Conservation (phyloP, 2,329 filamentous ascomycete genomes). For the Chrysoporthe deuterocubensis region DNA sequence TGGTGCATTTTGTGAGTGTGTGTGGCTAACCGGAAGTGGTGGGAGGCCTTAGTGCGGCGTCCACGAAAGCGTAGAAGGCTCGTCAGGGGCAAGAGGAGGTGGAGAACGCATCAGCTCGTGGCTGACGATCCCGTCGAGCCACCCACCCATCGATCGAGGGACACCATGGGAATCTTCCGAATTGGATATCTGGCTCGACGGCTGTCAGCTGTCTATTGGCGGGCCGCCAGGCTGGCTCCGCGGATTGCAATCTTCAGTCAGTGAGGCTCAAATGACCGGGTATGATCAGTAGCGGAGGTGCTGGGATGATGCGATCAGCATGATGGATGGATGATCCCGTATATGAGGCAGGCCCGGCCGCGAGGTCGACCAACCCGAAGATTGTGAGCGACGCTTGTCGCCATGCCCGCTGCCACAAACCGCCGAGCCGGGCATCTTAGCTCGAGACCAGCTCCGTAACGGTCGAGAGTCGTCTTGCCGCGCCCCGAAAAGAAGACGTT, state of each 20-base stretch:
- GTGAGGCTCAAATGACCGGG: not conserved
- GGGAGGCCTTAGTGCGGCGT: not conserved
- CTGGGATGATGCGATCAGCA: not conserved
- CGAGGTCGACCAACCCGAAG: slow-evolving; percentile 1
- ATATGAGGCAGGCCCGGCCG: not conserved
- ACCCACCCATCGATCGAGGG: not conserved
- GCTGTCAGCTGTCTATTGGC: slow-evolving; percentile 1
- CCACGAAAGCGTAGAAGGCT: not conserved
- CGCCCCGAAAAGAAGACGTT: not conserved
- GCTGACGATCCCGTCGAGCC: not conserved
- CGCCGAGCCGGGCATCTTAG: not conserved
- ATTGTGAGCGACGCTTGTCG: slow-evolving; percentile 17
- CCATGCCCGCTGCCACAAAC: not conserved
- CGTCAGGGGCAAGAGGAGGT: slow-evolving; percentile 5
- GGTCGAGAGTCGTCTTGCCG: not conserved
- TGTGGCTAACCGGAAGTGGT: not conserved
- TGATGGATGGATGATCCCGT: slow-evolving; percentile 2
- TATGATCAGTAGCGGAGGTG: not conserved
- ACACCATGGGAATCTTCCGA: not conserved
- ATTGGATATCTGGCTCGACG: not conserved
- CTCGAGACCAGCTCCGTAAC: not conserved
- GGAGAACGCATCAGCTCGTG: slow-evolving; percentile 2
- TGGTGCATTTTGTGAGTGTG: not conserved
- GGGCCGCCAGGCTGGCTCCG: too few relatives aligned
- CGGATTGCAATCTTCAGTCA: not conserved